phyloP scores from a whole-genome alignment of 2,329 filamentous ascomycete genomes.

The Pyrenophora graminea region DNA sequence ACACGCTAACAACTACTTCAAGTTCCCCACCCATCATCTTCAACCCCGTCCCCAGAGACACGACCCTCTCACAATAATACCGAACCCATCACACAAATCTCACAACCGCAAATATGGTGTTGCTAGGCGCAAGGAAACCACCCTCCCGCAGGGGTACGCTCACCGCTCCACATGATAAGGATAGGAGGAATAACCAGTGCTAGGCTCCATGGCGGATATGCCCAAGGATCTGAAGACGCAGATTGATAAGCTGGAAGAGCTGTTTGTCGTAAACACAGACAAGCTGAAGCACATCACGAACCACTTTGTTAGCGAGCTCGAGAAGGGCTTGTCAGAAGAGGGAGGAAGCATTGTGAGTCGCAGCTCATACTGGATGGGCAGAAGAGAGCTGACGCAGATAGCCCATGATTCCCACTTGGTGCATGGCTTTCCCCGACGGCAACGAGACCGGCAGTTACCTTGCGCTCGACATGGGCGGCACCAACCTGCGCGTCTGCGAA shows the following conservation, averaged over 20 bases:
- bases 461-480: slow-evolving; percentile 94
- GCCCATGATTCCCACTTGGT: slow-evolving; percentile 99
- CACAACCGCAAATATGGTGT: slow-evolving; percentile 60
- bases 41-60: slow-evolving; percentile 4
- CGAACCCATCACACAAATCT: not conserved
- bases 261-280: slow-evolving; percentile 75
- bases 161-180: slow-evolving; percentile 8
- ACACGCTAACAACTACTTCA: slow-evolving; percentile 8
- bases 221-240: slow-evolving; percentile 81
- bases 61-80: slow-evolving; percentile 4
- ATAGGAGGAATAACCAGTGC: slow-evolving; percentile 25
- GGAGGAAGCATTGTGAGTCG: slow-evolving; percentile 86
- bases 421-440: slow-evolving; percentile 86
- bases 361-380: slow-evolving; percentile 74
- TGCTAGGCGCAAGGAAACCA: slow-evolving; percentile 66
- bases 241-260: slow-evolving; percentile 80
- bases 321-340: slow-evolving; percentile 82
- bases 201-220: slow-evolving; percentile 89
- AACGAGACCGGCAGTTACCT: slow-evolving; percentile 85
- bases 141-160: slow-evolving; percentile 75
- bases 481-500: slow-evolving; percentile 93
- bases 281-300: slow-evolving; percentile 90
- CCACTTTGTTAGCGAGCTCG: slow-evolving; percentile 86
- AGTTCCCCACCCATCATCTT: slow-evolving; percentile 7
- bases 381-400: slow-evolving; percentile 65